A percentile compares a stretch with the other conserved stretches of the same genome.
Conservation (phyloP, 163 green algal species). For the Botryococcus braunii region DNA sequence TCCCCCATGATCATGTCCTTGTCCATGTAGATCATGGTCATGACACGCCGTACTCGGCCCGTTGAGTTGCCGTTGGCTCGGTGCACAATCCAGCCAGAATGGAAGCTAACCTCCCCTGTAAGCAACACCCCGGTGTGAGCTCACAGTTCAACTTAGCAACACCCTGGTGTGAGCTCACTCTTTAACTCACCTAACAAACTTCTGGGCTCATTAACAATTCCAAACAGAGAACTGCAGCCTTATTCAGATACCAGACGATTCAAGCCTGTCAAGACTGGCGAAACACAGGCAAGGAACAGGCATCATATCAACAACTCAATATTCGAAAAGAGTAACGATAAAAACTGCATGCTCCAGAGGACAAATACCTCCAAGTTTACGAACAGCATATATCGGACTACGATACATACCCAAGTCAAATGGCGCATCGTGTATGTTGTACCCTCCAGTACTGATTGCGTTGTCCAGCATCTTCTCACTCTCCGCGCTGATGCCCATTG, state of each 20-base stretch:
- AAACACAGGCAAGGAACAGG: background rate
- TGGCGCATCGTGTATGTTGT: constrained; percentile 3
- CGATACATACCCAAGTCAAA: constrained; percentile 23
- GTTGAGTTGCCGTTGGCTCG: constrained; percentile 21
- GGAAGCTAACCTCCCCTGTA: constrained; percentile 30
- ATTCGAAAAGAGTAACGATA: background rate
- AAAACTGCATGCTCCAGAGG: background rate
- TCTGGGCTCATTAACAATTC: no score
- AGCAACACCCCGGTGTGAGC: background rate
- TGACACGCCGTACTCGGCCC: constrained; percentile 9
- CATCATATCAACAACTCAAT: background rate
- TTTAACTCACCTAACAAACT: no score
- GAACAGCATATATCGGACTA: background rate
- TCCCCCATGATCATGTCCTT: constrained; percentile 21
- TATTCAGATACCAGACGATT: no score
- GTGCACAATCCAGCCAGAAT: constrained; percentile 30
- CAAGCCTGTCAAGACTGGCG: no score
- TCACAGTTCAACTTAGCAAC: no score
- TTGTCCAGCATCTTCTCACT: constrained; percentile 13
- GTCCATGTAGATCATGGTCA: constrained; percentile 35
- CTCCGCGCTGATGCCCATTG: constrained; percentile 12
- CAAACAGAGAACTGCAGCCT: no score
- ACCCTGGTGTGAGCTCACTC: no score
- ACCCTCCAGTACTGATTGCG: constrained; percentile 11
- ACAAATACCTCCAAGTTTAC: background rate